A percentile compares a stretch with the other conserved stretches of the same genome.
Conservation (phyloP, 495 filamentous ascomycete species). For the Podospora sp. region DNA sequence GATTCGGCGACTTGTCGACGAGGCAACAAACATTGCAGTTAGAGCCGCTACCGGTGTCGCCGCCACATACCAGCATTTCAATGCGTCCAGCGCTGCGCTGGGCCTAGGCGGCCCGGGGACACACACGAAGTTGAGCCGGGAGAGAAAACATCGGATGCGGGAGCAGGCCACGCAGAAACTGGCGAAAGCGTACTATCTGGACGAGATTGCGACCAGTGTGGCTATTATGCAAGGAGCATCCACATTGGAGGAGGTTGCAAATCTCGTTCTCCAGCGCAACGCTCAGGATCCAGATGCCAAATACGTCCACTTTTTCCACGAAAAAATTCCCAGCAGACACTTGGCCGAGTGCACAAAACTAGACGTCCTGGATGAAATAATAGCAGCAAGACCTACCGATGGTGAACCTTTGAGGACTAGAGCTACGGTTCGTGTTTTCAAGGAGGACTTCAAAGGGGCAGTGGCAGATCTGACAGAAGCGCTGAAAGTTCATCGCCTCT, state of each 20-base stretch:
- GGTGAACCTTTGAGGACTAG: slow-evolving; percentile 69
- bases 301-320: slow-evolving; percentile 86
- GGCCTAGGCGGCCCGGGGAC: slow-evolving; percentile 59
- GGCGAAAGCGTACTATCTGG: slow-evolving; percentile 71
- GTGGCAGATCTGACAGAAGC: slow-evolving; percentile 67
- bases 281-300: slow-evolving; percentile 67
- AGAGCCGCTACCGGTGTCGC: slow-evolving; percentile 72
- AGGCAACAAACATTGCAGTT: slow-evolving; percentile 74
- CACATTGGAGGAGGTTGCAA: slow-evolving; percentile 77
- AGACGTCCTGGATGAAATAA: slow-evolving; percentile 64
- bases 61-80: slow-evolving; percentile 58
- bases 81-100: slow-evolving; percentile 56
- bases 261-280: slow-evolving; percentile 67
- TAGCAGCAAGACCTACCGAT: slow-evolving; percentile 61
- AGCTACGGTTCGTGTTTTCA: slow-evolving; percentile 73
- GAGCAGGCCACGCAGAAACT: slow-evolving; percentile 77
- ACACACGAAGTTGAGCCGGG: slow-evolving; percentile 67
- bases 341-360: slow-evolving; percentile 73
- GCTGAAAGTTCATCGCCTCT: slow-evolving; percentile 59
- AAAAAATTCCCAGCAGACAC: slow-evolving; percentile 79
- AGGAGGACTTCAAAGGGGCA: slow-evolving; percentile 70
- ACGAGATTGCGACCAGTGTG: slow-evolving; percentile 80
- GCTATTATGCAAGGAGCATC: slow-evolving; percentile 81
- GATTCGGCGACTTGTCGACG: slow-evolving; percentile 74
- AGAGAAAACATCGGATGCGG: slow-evolving; percentile 73